Evolutionary conservation across 257 asterid species (phyloP).

Genomic region (Anisodus tanguticus): DNA sequence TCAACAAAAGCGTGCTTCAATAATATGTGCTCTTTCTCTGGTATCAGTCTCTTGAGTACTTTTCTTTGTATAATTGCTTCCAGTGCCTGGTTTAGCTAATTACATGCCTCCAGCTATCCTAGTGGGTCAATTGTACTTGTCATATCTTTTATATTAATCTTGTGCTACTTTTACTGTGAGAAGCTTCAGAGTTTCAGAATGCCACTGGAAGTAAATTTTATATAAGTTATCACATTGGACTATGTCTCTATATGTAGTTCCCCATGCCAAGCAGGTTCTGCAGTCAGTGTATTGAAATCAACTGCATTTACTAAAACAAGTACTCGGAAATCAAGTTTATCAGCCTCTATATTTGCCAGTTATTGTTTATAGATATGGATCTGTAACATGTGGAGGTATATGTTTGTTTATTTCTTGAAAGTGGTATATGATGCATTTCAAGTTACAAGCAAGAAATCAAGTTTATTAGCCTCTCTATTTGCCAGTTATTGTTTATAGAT

Average conservation of each 20-base stretch:
- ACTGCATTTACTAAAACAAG: neutral
- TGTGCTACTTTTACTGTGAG: neutral
- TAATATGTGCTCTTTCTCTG: slow-evolving; percentile 66
- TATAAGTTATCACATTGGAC: neutral
- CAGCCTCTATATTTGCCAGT: neutral
- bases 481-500: too few relatives aligned
- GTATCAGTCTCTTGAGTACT: slow-evolving; percentile 42
- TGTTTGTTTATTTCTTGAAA: neutral
- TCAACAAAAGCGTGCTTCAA: slow-evolving; percentile 44
- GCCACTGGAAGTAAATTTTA: slow-evolving; percentile 3
- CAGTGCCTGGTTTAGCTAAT: slow-evolving; percentile 9
- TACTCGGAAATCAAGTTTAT: neutral
- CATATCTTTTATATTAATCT: neutral
- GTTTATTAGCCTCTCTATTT: too few relatives aligned
- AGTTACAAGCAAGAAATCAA: too few relatives aligned
- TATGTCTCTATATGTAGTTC: neutral
- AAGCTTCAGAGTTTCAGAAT: neutral
- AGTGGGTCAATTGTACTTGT: neutral
- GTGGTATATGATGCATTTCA: neutral
- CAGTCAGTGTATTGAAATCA: neutral
- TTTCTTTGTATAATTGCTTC: neutral
- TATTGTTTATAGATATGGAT: neutral
- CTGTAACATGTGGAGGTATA: neutral
- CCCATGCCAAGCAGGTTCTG: neutral
- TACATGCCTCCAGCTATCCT: neutral